Percentiles rank a stretch among this genome's conserved stretches.
These are phyloP conservation scores for Pseudonitzschia pungens DNA, from an alignment of 108 stramenopile species.

Conservation along the genomic window DNA sequence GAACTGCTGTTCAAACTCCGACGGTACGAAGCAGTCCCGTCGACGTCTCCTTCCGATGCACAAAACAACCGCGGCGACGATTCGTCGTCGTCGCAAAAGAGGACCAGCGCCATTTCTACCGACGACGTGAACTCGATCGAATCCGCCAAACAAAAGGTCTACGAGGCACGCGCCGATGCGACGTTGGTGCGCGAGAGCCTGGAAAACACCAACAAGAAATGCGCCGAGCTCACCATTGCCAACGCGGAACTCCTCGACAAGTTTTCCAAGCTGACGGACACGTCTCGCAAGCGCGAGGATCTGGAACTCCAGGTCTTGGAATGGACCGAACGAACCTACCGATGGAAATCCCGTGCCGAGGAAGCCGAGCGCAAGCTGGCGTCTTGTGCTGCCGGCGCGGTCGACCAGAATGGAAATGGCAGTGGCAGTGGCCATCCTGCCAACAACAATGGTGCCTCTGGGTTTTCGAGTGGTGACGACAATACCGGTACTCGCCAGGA, in stretches of 20 bases:
- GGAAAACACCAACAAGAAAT: conserved; percentile 7
- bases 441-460: no score
- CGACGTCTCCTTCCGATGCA: no score
- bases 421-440: neutral
- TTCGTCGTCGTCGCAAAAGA: neutral
- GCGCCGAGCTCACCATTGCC: conserved; percentile 13
- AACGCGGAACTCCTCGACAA: conserved; percentile 22
- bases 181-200: conserved; percentile 10
- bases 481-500: conserved; percentile 14
- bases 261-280: neutral
- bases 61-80: no score
- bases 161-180: conserved; percentile 17
- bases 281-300: conserved; percentile 17
- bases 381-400: neutral
- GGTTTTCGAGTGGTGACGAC: neutral
- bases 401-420: neutral
- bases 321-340: conserved; percentile 31
- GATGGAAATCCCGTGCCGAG: conserved; percentile 37
- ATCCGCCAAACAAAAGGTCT: conserved; percentile 14
- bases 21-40: conserved; percentile 3
- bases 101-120: conserved; percentile 10
- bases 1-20: conserved; percentile 13
- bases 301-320: conserved; percentile 15
- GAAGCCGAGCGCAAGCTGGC: conserved; percentile 29
- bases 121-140: conserved; percentile 24